Evolutionary conservation across 2,329 filamentous ascomycete species (phyloP).

Genomic region (Harringtonia lauricola): DNA sequence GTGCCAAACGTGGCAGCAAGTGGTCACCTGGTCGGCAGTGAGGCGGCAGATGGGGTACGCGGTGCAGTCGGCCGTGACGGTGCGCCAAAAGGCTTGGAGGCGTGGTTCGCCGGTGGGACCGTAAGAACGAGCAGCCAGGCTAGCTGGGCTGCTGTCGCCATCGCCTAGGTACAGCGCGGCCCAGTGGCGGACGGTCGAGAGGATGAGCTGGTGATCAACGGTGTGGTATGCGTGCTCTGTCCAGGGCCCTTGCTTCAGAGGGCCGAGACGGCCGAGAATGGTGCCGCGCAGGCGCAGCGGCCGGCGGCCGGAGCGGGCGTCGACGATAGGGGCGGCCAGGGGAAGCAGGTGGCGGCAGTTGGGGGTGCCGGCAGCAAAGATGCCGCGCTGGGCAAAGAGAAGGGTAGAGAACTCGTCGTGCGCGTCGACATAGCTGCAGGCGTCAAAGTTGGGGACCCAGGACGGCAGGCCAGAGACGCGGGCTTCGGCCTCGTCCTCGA

Average conservation of each 20-base stretch:
- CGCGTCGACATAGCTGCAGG: conserved; percentile 3
- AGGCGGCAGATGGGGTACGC: conserved; percentile 3
- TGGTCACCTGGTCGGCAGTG: not conserved
- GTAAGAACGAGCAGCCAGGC: not conserved
- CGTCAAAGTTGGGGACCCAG: conserved; percentile 9
- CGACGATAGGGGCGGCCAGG: not conserved
- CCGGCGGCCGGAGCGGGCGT: not conserved
- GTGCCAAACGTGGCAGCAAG: not conserved
- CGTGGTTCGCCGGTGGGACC: conserved; percentile 1
- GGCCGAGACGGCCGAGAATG: conserved; percentile 1
- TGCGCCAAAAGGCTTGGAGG: conserved; percentile 7
- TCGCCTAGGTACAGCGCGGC: not conserved
- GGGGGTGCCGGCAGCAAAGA: conserved; percentile 4
- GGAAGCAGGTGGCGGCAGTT: not conserved
- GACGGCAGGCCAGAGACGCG: conserved; percentile 4
- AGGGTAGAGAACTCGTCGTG: conserved; percentile 5
- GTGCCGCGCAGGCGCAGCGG: not conserved
- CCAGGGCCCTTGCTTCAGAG: conserved; percentile 2
- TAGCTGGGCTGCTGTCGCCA: too few relatives aligned
- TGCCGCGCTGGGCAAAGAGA: conserved; percentile 8
- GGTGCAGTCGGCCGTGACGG: conserved; percentile 6
- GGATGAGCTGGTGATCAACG: not conserved
- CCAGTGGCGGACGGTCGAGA: not conserved
- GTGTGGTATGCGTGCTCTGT: not conserved
- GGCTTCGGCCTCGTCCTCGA: not conserved